Evolutionary conservation across 78 protist genomes (phyloP), one percentile per base, ranked within the genome.

Genomic region (Planoprotostelium fungivorum): DNA sequence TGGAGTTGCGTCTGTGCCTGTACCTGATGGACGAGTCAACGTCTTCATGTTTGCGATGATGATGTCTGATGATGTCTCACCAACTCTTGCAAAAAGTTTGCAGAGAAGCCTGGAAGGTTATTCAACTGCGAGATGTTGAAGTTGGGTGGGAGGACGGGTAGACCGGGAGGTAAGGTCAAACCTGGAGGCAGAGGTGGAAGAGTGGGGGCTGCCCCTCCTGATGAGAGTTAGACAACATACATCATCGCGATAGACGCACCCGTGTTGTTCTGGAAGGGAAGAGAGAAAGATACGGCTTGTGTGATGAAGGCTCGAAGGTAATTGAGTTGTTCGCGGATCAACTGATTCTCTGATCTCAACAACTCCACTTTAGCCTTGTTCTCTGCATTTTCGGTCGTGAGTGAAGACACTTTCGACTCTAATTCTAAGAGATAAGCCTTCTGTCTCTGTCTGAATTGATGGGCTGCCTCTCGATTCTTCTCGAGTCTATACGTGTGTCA

Each of bases 381-480:
- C n/a, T 92, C 94, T 84, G 89, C 88, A 83, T 93, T 93, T 38
- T 88, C 89, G 36, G 89, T 35, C 0, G 95, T 90, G 31, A 93
- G 39, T 51, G 88, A 90, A 0, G 35, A 37, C 28, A 93, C 95
- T 83, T 89, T 88, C 84, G 90, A 89, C 89, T 93, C 95, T 0
- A 93, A 36, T 73, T 93, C 95, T 86, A 87, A 90, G 37, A 93
- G 88, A 88, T 93, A 93, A 0, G 91, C 92, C 87, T 93, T 93
- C 88, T 93, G 95, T 89, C 95, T 88, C 88, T 93, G 92, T 89
- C 95, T 90, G 89, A 93, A 93, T 84, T 89, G 63, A 88, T 88
- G 92, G 5, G 95, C 95, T 0, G 95, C 95, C 36, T 93, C 95
- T 86, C 95, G 90, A 38, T 93, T 93, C 83, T 89, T 93, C 29